Conservation (phyloP, 768 basidiomycete genomes). For the Boletellus ananas region DNA sequence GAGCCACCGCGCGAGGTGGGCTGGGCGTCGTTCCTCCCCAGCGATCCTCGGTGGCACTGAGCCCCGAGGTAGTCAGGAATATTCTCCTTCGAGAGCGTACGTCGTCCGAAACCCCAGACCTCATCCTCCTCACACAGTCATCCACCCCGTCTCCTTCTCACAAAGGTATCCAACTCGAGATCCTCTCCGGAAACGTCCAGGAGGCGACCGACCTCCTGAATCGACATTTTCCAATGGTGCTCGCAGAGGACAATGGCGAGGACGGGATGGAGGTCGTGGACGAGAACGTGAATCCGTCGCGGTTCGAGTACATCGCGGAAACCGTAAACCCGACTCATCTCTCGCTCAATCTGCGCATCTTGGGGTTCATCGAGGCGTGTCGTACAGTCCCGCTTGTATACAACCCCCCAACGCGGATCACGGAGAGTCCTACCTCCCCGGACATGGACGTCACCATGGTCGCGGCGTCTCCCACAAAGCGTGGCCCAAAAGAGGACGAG, state of each 20-base stretch:
- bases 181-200: constrained; percentile 74
- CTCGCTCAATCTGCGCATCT: constrained; percentile 79
- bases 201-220: constrained; percentile 66
- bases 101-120: constrained; percentile 11
- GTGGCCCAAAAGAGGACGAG: constrained; percentile 33
- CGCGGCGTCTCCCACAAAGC: constrained; percentile 3
- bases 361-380: constrained; percentile 82
- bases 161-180: constrained; percentile 63
- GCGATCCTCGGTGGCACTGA: constrained; percentile 23
- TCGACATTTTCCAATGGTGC: constrained; percentile 70
- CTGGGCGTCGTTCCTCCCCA: constrained; percentile 5
- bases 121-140: neutral
- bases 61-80: constrained; percentile 40
- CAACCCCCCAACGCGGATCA: constrained; percentile 18
- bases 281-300: constrained; percentile 29
- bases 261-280: constrained; percentile 16
- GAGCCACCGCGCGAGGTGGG: constrained; percentile 19
- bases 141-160: neutral
- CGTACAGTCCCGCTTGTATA: constrained; percentile 64
- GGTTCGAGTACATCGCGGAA: constrained; percentile 48
- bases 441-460: constrained; percentile 10
- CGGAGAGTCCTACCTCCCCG: constrained; percentile 4
- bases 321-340: constrained; percentile 76
- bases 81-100: constrained; percentile 55
- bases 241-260: constrained; percentile 32